Conservation (phyloP, 768 basidiomycete genomes). For the Boletus patriciae region DNA sequence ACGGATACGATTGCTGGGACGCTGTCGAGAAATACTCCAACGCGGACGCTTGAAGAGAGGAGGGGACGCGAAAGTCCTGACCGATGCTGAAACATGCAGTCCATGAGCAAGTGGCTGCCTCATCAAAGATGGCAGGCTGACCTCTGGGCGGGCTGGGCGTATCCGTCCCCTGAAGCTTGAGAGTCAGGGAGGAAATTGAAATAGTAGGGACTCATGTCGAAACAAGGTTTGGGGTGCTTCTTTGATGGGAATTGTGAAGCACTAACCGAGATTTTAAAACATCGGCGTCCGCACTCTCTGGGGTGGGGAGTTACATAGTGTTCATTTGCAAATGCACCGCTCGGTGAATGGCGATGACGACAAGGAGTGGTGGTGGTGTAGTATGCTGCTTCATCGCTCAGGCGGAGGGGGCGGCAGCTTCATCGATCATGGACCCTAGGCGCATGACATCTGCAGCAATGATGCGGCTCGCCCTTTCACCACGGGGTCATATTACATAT, state of each 20-base stretch:
- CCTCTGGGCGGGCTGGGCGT: constrained; percentile 10
- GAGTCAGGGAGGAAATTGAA: constrained; percentile 2
- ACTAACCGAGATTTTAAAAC: constrained; percentile 21
- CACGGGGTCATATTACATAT: constrained; percentile 33
- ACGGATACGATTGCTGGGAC: constrained; percentile 7
- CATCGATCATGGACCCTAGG: constrained; percentile 18
- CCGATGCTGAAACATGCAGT: constrained; percentile 11
- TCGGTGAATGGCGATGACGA: constrained; percentile 28
- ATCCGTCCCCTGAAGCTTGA: constrained; percentile 6
- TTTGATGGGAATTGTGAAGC: constrained; percentile 22
- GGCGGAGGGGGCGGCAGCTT: constrained; percentile 22
- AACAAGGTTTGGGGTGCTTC: constrained; percentile 18
- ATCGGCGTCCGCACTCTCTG: constrained; percentile 14
- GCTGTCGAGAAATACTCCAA: background rate
- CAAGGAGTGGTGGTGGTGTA: constrained; percentile 17
- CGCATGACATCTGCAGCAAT: constrained; percentile 23
- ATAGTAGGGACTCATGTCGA: constrained; percentile 19
- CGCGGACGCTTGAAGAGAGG: background rate
- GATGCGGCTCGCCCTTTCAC: constrained; percentile 20
- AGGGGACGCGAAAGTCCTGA: background rate
- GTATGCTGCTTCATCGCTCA: constrained; percentile 26
- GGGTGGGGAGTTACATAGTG: constrained; percentile 17
- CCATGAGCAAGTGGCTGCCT: constrained; percentile 7
- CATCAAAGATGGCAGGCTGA: constrained; percentile 10
- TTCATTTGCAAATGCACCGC: constrained; percentile 24